These are phyloP conservation scores for Turritis glabra DNA, from an alignment of 345 rosid species.

Conservation along the genomic window DNA sequence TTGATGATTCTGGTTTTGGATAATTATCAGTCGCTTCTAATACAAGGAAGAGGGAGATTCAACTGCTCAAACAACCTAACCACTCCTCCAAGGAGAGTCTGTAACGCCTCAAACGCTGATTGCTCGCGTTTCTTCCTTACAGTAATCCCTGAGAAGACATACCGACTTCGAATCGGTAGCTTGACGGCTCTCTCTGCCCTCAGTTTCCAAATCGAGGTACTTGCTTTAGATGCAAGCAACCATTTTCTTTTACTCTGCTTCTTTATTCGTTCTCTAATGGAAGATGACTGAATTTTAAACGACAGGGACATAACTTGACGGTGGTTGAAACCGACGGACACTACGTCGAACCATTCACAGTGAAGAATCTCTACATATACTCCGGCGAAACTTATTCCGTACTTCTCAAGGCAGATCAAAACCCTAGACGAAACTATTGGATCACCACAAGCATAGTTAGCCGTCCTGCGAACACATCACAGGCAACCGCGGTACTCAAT, in stretches of 20 bases:
- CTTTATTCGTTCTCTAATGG: background rate
- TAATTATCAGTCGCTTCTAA: conserved; percentile 54
- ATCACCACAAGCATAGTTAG: conserved; percentile 58
- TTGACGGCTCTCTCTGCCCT: conserved; percentile 65
- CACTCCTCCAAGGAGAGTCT: conserved; percentile 38
- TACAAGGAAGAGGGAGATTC: conserved; percentile 75
- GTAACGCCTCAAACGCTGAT: conserved; percentile 54
- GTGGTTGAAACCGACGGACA: conserved; percentile 87
- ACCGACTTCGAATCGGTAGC: conserved; percentile 61
- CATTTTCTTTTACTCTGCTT: background rate
- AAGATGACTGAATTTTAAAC: background rate
- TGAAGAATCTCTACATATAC: conserved; percentile 67
- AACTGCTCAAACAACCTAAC: conserved; percentile 45
- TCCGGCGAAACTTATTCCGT: conserved; percentile 82
- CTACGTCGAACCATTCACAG: conserved; percentile 69
- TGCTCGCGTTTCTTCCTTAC: conserved; percentile 47
- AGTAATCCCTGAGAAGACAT: conserved; percentile 61
- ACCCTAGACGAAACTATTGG: conserved; percentile 70
- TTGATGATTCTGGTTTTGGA: background rate
- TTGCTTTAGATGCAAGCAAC: conserved; percentile 11
- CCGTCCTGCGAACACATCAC: conserved; percentile 43
- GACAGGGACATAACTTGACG: conserved; percentile 71
- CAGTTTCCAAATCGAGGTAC: conserved; percentile 75
- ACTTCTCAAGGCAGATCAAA: conserved; percentile 54
- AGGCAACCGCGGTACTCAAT: conserved; percentile 54